phyloP scores from a whole-genome alignment of 139 green algal genomes.

The Coelastrella sp. region DNA sequence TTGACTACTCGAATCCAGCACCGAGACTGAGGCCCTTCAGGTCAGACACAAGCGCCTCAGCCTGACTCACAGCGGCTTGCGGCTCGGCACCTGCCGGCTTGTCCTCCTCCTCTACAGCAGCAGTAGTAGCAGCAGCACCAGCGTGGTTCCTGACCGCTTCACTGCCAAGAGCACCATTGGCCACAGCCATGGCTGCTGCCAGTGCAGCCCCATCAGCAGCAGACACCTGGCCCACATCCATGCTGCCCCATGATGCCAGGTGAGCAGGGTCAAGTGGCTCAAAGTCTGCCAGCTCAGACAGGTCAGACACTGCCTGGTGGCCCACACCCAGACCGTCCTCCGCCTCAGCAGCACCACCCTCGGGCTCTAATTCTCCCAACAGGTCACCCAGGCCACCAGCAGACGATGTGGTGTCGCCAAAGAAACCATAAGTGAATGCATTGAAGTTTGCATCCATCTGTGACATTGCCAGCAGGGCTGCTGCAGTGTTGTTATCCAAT shows the following conservation, averaged over 20 bases:
- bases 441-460: constrained; percentile 36
- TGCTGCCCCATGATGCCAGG: constrained; percentile 47
- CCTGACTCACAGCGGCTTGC: background rate
- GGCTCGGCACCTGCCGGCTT: background rate
- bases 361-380: constrained; percentile 39
- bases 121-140: background rate
- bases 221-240: constrained; percentile 13
- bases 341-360: background rate
- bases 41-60: background rate
- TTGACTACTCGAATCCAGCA: constrained; percentile 37
- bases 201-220: background rate
- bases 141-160: background rate
- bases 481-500: background rate
- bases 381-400: constrained; percentile 10
- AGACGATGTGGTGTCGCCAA: constrained; percentile 5
- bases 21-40: constrained; percentile 37
- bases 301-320: constrained; percentile 6
- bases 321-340: background rate
- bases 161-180: background rate
- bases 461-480: constrained; percentile 31
- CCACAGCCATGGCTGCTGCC: background rate
- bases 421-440: constrained; percentile 49
- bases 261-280: constrained; percentile 38
- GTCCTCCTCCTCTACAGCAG: constrained; percentile 8
- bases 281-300: constrained; percentile 47